Conservation (phyloP, 345 rosid species). For the Arabidopsis thaliana region TAIR10.1 NC_003074.8:4942001-4942500, state of each 20-base stretch:
- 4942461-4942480: slow-evolving; percentile 31
- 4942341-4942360: slow-evolving; percentile 21
- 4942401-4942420: slow-evolving; percentile 28
- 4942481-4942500: slow-evolving; percentile 5
- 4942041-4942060: slow-evolving; percentile 12
- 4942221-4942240: slow-evolving; percentile 31
- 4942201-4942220: slow-evolving; percentile 28
- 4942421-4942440: slow-evolving; percentile 28
- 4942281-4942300: slow-evolving; percentile 25
- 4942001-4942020: slow-evolving; percentile 30
- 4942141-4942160: slow-evolving; percentile 29
- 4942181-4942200: slow-evolving; percentile 16
- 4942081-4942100: slow-evolving; percentile 29
- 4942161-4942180: slow-evolving; percentile 16
- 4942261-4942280: background rate
- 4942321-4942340: background rate
- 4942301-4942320: slow-evolving; percentile 32
- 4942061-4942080: slow-evolving; percentile 29
- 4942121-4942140: slow-evolving; percentile 27
- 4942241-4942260: slow-evolving; percentile 16
- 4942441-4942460: slow-evolving; percentile 37
- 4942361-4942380: slow-evolving; percentile 35
- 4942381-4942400: background rate
- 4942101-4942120: slow-evolving; percentile 23
- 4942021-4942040: slow-evolving; percentile 23